Evolutionary conservation across 2,329 filamentous ascomycete species (phyloP), one percentile per base, ranked within the genome.

Genomic region (Davidsoniella virescens): DNA sequence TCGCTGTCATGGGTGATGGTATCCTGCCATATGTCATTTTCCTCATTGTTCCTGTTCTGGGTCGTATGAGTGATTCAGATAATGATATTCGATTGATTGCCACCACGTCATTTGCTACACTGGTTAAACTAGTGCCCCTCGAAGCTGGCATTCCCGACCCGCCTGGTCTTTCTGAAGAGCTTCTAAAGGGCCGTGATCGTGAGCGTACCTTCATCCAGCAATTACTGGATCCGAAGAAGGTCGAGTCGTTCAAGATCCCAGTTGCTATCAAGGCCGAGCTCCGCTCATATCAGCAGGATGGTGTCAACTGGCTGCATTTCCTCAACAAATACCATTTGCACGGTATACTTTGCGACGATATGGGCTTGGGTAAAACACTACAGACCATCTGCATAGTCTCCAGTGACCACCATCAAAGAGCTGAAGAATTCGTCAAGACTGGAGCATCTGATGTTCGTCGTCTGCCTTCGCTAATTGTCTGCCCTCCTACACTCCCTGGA

Each of bases 11-110:
- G 92, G 92, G 94, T 55, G 92, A 96, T 62, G 76, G 78, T 37
- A 98, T 98, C 52, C 67, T 98, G 26, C 92, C 93, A 2, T 98
- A 98, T 60, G 92, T 98, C 55, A 95, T 98, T 59, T 98, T 98
- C 77, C 77, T 98, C 56, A 93, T 98, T 53, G 93, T 96, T 10
- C 92, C 92, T 12, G 92, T 98, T 3, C 74, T 98, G 47, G 92
- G 92, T 49, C 82, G 92, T 42, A 98, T 98, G 92, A 96, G 92
- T 61, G 92, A 98, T 63, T 94, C 90, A 0, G 90, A 98, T 62
- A 90, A 93, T 56, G 92, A 96, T 61, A 84, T 98, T 49, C 82
- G 92, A 49, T 74, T 96, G 5, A 83, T 98, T 50, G 87, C 92
- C 3, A 98, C 92, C 0, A 98, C 92, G 0, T 93, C 92, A 1